A percentile compares a stretch with the other conserved stretches of the same genome.
These are phyloP conservation scores for Pseudonitzschia multiseries DNA, from an alignment of 108 stramenopile genomes.

Conservation along the genomic window DNA sequence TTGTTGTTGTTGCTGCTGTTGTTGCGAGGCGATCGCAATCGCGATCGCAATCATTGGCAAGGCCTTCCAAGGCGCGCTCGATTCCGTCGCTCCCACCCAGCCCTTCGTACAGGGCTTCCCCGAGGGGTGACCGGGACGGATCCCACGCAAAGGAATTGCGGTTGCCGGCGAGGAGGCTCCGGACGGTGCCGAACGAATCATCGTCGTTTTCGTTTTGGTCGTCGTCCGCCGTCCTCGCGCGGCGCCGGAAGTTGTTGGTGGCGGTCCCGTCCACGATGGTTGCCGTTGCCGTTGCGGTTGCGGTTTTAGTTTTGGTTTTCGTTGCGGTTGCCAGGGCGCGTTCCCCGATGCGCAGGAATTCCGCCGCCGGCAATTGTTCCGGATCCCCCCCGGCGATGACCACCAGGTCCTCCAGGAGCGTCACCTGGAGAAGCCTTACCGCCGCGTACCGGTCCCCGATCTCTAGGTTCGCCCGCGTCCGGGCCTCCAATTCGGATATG, in stretches of 20 bases:
- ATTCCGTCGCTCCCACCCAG: conserved; percentile 23
- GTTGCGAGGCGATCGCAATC: no score
- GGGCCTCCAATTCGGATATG: conserved; percentile 13
- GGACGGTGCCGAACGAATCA: conserved; percentile 7
- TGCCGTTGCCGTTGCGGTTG: no score
- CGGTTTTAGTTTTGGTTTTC: neutral
- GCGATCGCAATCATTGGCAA: conserved; percentile 10
- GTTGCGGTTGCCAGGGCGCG: neutral
- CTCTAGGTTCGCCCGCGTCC: conserved; percentile 25
- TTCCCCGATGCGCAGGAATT: conserved; percentile 18
- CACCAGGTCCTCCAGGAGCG: conserved; percentile 24
- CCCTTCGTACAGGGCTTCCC: conserved; percentile 18
- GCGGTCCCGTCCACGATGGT: no score
- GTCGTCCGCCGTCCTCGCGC: no score
- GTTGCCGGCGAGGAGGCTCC: conserved; percentile 18
- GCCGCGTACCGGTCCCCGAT: conserved; percentile 18
- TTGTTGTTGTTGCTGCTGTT: no score
- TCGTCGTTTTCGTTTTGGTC: neutral
- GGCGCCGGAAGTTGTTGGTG: no score
- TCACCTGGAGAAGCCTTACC: conserved; percentile 28
- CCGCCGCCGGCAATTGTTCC: conserved; percentile 8
- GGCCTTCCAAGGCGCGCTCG: conserved; percentile 1
- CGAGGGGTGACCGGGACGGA: conserved; percentile 27
- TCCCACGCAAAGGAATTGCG: conserved; percentile 24
- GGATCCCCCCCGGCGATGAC: conserved; percentile 28